phyloP scores from a whole-genome alignment of 2,329 filamentous ascomycete species.

The Dothistroma pini region DNA sequence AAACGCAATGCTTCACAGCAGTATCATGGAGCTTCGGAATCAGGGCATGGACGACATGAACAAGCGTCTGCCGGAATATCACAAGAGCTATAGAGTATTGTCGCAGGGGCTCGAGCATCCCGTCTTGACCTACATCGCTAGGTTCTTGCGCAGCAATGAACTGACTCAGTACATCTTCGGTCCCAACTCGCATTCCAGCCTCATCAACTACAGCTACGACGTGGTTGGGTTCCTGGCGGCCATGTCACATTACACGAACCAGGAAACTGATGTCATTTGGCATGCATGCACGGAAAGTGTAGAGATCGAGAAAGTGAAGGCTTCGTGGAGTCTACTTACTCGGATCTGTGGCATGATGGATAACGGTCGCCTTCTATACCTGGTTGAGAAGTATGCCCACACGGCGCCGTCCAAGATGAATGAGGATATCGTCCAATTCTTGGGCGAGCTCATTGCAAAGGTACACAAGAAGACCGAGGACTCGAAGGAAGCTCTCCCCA shows the following conservation, averaged over 20 bases:
- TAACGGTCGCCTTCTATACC: slow-evolving; percentile 53
- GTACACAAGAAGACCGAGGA: slow-evolving; percentile 9
- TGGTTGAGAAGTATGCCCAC: slow-evolving; percentile 66
- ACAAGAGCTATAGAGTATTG: slow-evolving; percentile 44
- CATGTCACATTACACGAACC: slow-evolving; percentile 66
- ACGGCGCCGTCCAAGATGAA: slow-evolving; percentile 27
- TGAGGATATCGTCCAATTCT: slow-evolving; percentile 23
- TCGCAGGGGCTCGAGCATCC: slow-evolving; percentile 39
- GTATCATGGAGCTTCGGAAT: slow-evolving; percentile 87
- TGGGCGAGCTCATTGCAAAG: slow-evolving; percentile 21
- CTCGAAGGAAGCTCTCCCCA: not conserved
- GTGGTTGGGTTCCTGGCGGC: slow-evolving; percentile 84
- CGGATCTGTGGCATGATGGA: slow-evolving; percentile 47
- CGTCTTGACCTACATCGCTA: slow-evolving; percentile 64
- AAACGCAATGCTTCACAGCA: slow-evolving; percentile 71
- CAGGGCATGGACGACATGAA: slow-evolving; percentile 74
- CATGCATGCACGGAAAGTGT: slow-evolving; percentile 74
- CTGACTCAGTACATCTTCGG: slow-evolving; percentile 85
- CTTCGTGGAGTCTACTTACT: slow-evolving; percentile 65
- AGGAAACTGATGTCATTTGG: slow-evolving; percentile 80
- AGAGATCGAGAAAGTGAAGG: slow-evolving; percentile 79
- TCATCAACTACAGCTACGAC: slow-evolving; percentile 76
- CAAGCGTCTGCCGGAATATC: slow-evolving; percentile 63
- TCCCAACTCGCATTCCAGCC: slow-evolving; percentile 85
- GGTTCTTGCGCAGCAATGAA: slow-evolving; percentile 64